phyloP scores from a whole-genome alignment of 306 rosid species.

The Boehmeria nivea region DNA sequence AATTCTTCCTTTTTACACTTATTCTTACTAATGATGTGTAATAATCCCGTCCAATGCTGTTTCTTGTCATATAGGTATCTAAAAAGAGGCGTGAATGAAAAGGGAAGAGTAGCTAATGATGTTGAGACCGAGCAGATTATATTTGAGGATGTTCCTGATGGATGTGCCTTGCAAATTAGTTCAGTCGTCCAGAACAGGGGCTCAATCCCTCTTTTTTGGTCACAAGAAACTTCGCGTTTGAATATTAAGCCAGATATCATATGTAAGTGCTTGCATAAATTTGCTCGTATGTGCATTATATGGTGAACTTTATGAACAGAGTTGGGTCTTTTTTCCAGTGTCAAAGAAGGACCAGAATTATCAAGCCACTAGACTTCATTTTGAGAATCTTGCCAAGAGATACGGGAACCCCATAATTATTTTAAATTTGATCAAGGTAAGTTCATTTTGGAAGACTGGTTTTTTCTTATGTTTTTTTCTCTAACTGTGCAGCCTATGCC shows the following conservation, averaged over 20 bases:
- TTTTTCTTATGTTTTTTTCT: neutral
- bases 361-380: slow-evolving; percentile 93
- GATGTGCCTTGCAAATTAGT: slow-evolving; percentile 69
- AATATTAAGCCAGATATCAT: slow-evolving; percentile 89
- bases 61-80: slow-evolving; percentile 61
- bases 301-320: slow-evolving; percentile 18
- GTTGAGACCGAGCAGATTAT: slow-evolving; percentile 98
- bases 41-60: neutral
- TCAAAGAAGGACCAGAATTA: slow-evolving; percentile 60
- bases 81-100: slow-evolving; percentile 93
- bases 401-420: slow-evolving; percentile 91
- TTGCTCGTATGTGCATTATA: neutral
- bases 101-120: slow-evolving; percentile 97
- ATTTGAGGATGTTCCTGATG: slow-evolving; percentile 59
- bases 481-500: slow-evolving; percentile 1
- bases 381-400: slow-evolving; percentile 85
- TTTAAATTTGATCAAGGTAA: slow-evolving; percentile 93
- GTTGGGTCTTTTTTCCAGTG: slow-evolving; percentile 47
- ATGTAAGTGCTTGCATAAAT: slow-evolving; percentile 43
- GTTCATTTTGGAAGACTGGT: neutral
- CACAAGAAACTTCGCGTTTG: slow-evolving; percentile 93
- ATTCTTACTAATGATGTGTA: no score
- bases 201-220: slow-evolving; percentile 98
- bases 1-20: no score
- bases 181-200: slow-evolving; percentile 93